Evolutionary conservation across 2,329 filamentous ascomycete species (phyloP), one percentile per base, ranked within the genome.

Genomic region (Pyrenophora graminea): DNA sequence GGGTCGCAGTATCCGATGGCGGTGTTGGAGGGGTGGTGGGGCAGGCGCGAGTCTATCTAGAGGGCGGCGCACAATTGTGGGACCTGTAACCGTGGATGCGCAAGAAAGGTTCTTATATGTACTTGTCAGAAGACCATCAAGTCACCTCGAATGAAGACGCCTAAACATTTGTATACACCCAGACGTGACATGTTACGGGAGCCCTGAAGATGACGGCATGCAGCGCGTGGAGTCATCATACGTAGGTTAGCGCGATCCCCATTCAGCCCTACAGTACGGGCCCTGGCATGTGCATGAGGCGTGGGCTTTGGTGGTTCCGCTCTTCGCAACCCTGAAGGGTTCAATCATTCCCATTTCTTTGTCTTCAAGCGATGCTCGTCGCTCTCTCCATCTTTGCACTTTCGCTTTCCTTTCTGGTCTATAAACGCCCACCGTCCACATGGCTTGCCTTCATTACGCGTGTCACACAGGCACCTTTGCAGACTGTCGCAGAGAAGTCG

Each of bases 301-400:
- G 31, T 47, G 18, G 43, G 33, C 48, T 40, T 19, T 37, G 8
- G 6, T 7, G 40, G 39, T 34, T 47, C 51, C 53, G 43, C 39
- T 37, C 47, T 38, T 42, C 47, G 39, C 51, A 47, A 39, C 48
- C 44, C 44, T 44, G 43, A 51, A 56, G 59, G 58, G 54, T 56
- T 58, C 50, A 49, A 18, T 38, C 44, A 33, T 41, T 33, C 51
- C 49, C 41, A 31, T 41, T 33, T 49, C 49, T 45, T 47, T 38
- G 52, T 58, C 32, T 40, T 39, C 56, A 61, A 67, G 69, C 65
- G 46, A 74, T 74, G 72, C 63, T 74, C 45, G 61, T 74, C 45
- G 72, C 67, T 40, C 64, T 73, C 42, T 70, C 72, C n/a, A 51
- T 73, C 10, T 56, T 74, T 30, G 66, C 68, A 31, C 63, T 73